A percentile compares a stretch with the other conserved stretches of the same genome.
Conservation (phyloP, 2,329 filamentous ascomycete species). For the Aspergillus sp. region DNA sequence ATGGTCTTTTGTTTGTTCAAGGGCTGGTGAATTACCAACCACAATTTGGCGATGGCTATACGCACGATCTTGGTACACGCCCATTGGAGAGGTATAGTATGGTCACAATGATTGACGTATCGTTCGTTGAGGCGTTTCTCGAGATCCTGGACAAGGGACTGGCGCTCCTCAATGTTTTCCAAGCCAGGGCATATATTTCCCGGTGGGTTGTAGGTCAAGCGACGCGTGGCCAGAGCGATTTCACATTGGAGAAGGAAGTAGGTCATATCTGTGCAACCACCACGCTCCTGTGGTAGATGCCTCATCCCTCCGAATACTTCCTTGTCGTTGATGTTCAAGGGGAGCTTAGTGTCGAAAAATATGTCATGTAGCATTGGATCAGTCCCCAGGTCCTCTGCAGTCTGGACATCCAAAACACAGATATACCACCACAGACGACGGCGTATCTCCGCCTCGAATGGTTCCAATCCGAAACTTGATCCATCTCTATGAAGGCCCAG, state of each 20-base stretch:
- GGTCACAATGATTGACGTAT: no score
- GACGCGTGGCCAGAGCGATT: slow-evolving; percentile 28
- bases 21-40: slow-evolving; percentile 43
- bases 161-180: slow-evolving; percentile 43
- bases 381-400: slow-evolving; percentile 58
- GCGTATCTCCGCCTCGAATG: slow-evolving; percentile 44
- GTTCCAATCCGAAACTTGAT: slow-evolving; percentile 45
- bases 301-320: slow-evolving; percentile 45
- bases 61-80: no score
- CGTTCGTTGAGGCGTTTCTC: slow-evolving; percentile 31
- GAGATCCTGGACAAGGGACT: slow-evolving; percentile 39
- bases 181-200: slow-evolving; percentile 25
- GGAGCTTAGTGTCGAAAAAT: slow-evolving; percentile 53
- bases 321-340: slow-evolving; percentile 44
- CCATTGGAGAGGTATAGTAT: no score
- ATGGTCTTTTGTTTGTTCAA: slow-evolving; percentile 37
- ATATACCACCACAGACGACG: slow-evolving; percentile 33
- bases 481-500: slow-evolving; percentile 51
- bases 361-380: slow-evolving; percentile 54
- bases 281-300: slow-evolving; percentile 41
- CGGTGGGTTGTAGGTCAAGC: slow-evolving; percentile 29
- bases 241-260: slow-evolving; percentile 45
- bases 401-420: slow-evolving; percentile 51
- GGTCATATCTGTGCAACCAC: slow-evolving; percentile 51
- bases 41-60: slow-evolving; percentile 32